Conservation (phyloP, 768 basidiomycete species). For the Phaeolepiota aurea region DNA sequence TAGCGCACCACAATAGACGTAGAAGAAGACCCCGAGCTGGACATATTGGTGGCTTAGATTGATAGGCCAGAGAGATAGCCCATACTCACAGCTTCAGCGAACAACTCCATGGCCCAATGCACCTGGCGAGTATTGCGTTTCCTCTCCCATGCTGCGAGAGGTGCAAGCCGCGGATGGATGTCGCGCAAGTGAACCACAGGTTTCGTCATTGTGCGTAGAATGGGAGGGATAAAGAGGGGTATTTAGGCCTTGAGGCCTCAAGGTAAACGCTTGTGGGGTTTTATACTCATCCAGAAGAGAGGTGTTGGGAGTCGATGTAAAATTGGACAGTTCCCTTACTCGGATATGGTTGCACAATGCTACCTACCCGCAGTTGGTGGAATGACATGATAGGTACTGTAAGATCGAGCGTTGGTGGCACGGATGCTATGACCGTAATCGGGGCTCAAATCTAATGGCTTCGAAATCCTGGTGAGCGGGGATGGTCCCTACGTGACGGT, state of each 20-base stretch:
- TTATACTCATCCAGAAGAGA: not conserved
- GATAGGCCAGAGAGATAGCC: not conserved
- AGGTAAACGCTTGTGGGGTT: not conserved
- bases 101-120: slow-evolving; percentile 49
- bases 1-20: slow-evolving; percentile 41
- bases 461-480: too few relatives aligned
- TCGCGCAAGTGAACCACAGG: slow-evolving; percentile 34
- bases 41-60: not conserved
- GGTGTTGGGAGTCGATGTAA: not conserved
- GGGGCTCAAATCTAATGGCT: too few relatives aligned
- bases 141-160: slow-evolving; percentile 44
- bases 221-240: not conserved
- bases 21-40: slow-evolving; percentile 56
- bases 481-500: too few relatives aligned
- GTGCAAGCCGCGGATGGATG: slow-evolving; percentile 24
- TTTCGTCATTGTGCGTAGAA: slow-evolving; percentile 9
- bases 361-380: not conserved
- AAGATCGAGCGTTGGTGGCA: not conserved
- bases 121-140: slow-evolving; percentile 28
- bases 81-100: slow-evolving; percentile 49
- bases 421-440: not conserved
- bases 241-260: not conserved
- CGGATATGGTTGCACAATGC: not conserved
- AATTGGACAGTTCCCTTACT: not conserved
- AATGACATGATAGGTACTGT: not conserved